These are phyloP conservation scores for Tylopilus sp. DNA, from an alignment of 1,284 basidiomycete species.

Conservation along the genomic window DNA sequence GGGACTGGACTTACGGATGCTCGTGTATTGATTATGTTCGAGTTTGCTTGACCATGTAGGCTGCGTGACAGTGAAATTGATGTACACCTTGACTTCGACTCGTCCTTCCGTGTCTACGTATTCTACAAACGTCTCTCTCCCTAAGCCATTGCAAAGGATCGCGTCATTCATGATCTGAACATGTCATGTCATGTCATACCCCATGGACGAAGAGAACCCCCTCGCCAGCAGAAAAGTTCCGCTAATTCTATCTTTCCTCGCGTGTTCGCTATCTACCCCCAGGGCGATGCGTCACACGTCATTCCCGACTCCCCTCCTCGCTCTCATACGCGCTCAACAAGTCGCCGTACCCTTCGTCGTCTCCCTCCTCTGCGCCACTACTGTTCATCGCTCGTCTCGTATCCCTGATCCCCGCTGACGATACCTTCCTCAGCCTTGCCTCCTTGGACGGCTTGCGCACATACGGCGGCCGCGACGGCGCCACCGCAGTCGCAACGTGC, in stretches of 20 bases:
- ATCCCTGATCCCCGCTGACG: conserved; percentile 42
- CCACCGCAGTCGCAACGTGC: conserved; percentile 3
- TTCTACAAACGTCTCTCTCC: neutral
- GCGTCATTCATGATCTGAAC: neutral
- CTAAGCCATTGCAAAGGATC: neutral
- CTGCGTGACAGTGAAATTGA: neutral
- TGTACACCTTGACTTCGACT: too few species aligned
- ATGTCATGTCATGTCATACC: neutral
- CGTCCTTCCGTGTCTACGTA: too few species aligned
- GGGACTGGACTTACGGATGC: too few species aligned
- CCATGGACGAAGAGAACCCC: neutral
- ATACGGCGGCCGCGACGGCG: conserved; percentile 34
- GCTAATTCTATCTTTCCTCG: neutral
- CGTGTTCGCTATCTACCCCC: too few species aligned
- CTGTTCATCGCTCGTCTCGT: conserved; percentile 46
- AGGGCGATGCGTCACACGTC: conserved; percentile 2
- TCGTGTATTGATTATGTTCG: too few species aligned
- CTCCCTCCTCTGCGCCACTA: conserved; percentile 67
- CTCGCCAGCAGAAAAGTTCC: neutral
- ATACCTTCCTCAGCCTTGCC: conserved; percentile 41
- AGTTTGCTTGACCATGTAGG: too few species aligned
- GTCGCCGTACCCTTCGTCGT: conserved; percentile 76
- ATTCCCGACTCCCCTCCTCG: conserved; percentile 45
- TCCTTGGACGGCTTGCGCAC: conserved; percentile 47
- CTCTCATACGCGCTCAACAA: conserved; percentile 76